Percentiles rank a stretch among this genome's conserved stretches.
Conservation (phyloP, 805 yeast genomes). For the Yamadazyma olivae region DNA sequence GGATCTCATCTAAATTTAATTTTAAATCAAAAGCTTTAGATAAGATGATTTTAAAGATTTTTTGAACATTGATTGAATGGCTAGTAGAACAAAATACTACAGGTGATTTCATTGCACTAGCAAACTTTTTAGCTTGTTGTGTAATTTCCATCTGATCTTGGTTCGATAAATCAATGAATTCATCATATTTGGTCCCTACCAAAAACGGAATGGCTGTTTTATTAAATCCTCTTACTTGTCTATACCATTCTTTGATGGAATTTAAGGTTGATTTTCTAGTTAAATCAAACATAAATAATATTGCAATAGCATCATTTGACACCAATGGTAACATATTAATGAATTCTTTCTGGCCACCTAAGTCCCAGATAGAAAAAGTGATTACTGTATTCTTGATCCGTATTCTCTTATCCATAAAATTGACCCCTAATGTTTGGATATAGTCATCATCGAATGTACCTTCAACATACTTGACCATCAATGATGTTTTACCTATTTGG, state of each 20-base stretch:
- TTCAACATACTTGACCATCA: conserved; percentile 97
- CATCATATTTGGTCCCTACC: conserved; percentile 91
- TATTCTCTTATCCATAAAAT: conserved; percentile 88
- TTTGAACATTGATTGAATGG: conserved; percentile 89
- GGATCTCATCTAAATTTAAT: conserved; percentile 79
- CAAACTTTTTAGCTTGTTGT: conserved; percentile 76
- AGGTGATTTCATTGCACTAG: conserved; percentile 83
- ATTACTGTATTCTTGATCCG: conserved; percentile 82
- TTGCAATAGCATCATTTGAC: conserved; percentile 87
- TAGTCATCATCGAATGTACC: conserved; percentile 89
- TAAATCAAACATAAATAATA: conserved; percentile 83
- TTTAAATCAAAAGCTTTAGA: conserved; percentile 88
- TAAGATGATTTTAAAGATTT: conserved; percentile 85
- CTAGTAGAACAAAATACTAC: conserved; percentile 87
- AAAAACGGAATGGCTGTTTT: conserved; percentile 86
- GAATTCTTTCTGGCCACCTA: conserved; percentile 94
- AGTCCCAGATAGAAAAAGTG: conserved; percentile 90
- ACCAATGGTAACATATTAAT: conserved; percentile 94
- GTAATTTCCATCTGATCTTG: conserved; percentile 85
- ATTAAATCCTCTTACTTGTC: conserved; percentile 87
- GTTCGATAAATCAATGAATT: conserved; percentile 72
- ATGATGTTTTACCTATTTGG: conserved; percentile 91
- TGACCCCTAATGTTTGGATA: conserved; percentile 92
- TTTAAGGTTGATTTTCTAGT: conserved; percentile 82
- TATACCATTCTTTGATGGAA: conserved; percentile 92